Evolutionary conservation across 148 eudicot species (phyloP).

Genomic region (Silene uniflora): DNA sequence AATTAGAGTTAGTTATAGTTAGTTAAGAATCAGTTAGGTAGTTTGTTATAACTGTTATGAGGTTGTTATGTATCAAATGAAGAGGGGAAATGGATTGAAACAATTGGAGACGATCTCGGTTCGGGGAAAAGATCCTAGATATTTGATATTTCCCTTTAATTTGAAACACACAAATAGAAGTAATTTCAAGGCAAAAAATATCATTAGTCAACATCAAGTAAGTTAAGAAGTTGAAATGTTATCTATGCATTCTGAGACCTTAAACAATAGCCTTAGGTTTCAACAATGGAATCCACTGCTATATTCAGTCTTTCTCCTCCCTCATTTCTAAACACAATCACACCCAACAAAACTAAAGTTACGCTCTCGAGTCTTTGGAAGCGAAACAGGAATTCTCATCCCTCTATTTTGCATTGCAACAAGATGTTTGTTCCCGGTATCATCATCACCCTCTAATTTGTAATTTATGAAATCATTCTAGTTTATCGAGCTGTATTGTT

Average conservation of each 20-base stretch:
- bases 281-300: conserved; percentile 48
- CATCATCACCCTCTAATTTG: neutral
- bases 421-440: conserved; percentile 97
- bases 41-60: too few species aligned
- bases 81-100: too few species aligned
- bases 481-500: too few species aligned
- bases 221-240: neutral
- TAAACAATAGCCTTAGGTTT: neutral
- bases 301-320: conserved; percentile 43
- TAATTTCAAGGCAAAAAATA: neutral
- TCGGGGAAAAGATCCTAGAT: neutral
- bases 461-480: neutral
- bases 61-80: too few species aligned
- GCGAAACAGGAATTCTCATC: conserved; percentile 29
- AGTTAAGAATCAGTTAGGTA: too few species aligned
- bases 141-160: neutral
- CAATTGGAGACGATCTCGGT: too few species aligned
- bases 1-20: too few species aligned
- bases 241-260: neutral
- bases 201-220: neutral
- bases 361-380: conserved; percentile 37
- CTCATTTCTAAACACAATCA: conserved; percentile 37
- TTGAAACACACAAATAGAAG: conserved; percentile 5
- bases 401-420: conserved; percentile 48
- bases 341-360: conserved; percentile 27